Percentiles rank a stretch among this genome's conserved stretches.
Conservation (phyloP, 164 flowering plant species). For the Chloranthus sessilifolius region DNA sequence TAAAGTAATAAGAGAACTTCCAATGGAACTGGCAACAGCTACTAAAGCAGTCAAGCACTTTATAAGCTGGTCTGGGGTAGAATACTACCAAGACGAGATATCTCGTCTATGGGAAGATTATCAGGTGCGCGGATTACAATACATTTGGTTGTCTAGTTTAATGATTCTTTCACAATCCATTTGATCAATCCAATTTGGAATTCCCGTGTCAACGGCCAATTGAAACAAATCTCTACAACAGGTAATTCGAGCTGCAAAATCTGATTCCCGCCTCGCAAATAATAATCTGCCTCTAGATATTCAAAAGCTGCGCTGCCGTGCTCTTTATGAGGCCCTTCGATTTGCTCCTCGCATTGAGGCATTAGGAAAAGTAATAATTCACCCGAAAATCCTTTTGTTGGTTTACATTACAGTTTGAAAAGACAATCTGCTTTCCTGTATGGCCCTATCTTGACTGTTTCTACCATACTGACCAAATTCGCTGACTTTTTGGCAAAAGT, state of each 20-base stretch:
- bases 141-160: too few species aligned
- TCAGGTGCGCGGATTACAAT: constrained; percentile 40
- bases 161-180: neutral
- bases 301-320: constrained; percentile 93
- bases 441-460: too few species aligned
- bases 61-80: constrained; percentile 88
- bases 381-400: neutral
- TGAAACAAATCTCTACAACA: constrained; percentile 13
- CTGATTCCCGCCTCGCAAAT: constrained; percentile 95
- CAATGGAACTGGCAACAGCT: constrained; percentile 52
- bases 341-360: constrained; percentile 87
- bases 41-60: constrained; percentile 71
- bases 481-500: too few species aligned
- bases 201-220: constrained; percentile 2
- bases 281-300: constrained; percentile 83
- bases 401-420: too few species aligned
- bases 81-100: constrained; percentile 80
- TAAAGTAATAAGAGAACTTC: constrained; percentile 71
- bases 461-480: too few species aligned
- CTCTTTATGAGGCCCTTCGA: constrained; percentile 87
- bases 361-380: constrained; percentile 80
- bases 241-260: constrained; percentile 95
- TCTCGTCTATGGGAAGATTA: constrained; percentile 77
- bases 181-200: neutral
- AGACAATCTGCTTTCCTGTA: too few species aligned